These are phyloP conservation scores for Epichloe sibirici DNA, from an alignment of 2,329 filamentous ascomycete genomes.

Conservation along the genomic window DNA sequence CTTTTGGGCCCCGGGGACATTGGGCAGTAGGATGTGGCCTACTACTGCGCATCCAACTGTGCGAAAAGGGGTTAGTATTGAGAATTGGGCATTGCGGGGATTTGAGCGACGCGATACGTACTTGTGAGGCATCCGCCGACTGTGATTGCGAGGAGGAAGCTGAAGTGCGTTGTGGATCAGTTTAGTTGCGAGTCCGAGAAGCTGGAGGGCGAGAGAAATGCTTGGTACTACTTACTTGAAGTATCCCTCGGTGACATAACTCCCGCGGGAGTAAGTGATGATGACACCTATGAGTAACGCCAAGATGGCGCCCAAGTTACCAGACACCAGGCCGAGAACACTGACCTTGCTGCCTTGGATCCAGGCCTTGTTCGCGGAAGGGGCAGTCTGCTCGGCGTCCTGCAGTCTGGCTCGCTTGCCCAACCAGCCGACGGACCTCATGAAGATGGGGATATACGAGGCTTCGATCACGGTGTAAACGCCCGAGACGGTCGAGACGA, in stretches of 20 bases:
- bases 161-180: not conserved
- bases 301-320: slow-evolving; percentile 10
- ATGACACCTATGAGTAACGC: slow-evolving; percentile 11
- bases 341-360: slow-evolving; percentile 10
- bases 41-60: slow-evolving; percentile 7
- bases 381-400: not conserved
- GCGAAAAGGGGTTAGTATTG: not conserved
- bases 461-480: slow-evolving; percentile 10
- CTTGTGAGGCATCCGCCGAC: slow-evolving; percentile 10
- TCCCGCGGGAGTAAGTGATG: slow-evolving; percentile 10
- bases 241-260: slow-evolving; percentile 10
- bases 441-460: slow-evolving; percentile 12
- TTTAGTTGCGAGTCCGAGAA: not conserved
- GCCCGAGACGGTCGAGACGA: slow-evolving; percentile 9
- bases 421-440: slow-evolving; percentile 10
- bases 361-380: slow-evolving; percentile 5
- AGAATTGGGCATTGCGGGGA: not conserved
- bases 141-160: slow-evolving; percentile 10
- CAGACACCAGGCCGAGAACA: slow-evolving; percentile 8
- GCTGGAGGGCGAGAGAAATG: not conserved
- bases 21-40: slow-evolving; percentile 10
- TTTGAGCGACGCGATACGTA: not conserved
- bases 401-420: slow-evolving; percentile 1
- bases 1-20: slow-evolving; percentile 6
- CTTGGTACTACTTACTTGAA: slow-evolving; percentile 6